Evolutionary conservation across 352 stramenopile genomes (phyloP).

Genomic region (Lagenidium giganteum): DNA sequence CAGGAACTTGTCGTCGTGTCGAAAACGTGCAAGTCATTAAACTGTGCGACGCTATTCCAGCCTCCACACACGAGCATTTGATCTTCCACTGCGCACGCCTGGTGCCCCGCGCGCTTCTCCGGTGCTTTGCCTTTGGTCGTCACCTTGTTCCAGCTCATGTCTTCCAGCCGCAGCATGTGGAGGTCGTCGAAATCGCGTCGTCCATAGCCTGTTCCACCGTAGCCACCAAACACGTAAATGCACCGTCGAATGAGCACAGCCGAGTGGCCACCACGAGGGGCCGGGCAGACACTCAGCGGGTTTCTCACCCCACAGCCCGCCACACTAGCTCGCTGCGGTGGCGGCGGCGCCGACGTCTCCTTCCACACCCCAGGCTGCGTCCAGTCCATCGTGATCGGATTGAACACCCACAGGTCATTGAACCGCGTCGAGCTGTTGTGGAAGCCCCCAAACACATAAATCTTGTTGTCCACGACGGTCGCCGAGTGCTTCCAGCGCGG

Average conservation of each 20-base stretch:
- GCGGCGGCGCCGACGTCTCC: not conserved
- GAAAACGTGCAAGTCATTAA: constrained; percentile 94
- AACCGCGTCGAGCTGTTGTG: constrained; percentile 83
- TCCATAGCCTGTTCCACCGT: constrained; percentile 90
- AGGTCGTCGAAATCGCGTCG: constrained; percentile 94
- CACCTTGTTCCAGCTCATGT: constrained; percentile 83
- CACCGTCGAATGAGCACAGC: constrained; percentile 74
- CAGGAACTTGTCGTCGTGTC: constrained; percentile 85
- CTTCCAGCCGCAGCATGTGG: constrained; percentile 84
- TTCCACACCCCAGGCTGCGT: constrained; percentile 29
- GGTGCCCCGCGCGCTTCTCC: constrained; percentile 90
- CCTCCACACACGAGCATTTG: constrained; percentile 92
- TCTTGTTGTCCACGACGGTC: constrained; percentile 82
- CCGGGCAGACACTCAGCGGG: constrained; percentile 51
- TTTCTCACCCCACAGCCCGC: no score
- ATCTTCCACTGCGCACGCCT: constrained; percentile 86
- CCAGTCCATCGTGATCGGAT: constrained; percentile 92
- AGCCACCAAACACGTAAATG: constrained; percentile 95
- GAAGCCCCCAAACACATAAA: constrained; percentile 95
- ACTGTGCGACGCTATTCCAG: constrained; percentile 93
- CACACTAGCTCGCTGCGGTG: constrained; percentile 12
- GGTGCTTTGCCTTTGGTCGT: constrained; percentile 81
- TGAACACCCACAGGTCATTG: constrained; percentile 97
- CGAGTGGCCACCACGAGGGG: constrained; percentile 88
- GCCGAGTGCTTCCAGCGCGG: constrained; percentile 90